Base-by-base conservation (phyloP, 192 early-diverging fungal species). In the Coemansia brasiliensis region DNA sequence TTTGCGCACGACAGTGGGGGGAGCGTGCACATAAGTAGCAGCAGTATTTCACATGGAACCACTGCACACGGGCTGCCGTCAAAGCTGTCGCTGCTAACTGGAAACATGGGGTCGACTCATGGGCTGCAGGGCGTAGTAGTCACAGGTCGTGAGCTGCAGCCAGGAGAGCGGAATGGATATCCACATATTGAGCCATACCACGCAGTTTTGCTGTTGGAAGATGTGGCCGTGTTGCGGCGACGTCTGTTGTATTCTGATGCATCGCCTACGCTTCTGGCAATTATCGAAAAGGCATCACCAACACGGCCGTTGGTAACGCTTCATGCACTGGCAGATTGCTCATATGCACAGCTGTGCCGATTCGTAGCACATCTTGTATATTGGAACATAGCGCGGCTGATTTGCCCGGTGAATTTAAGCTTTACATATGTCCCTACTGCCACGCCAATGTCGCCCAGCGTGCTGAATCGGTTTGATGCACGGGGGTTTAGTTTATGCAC, bases 301-400 rank as follows among this genome's bases (percentile, higher is more conserved):
- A 66, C 61, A 9, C 66, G 60, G 27, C 26, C 72, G 43, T 83
- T 98, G 38, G 84, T 91, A 22, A 84, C 92, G 59, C 80, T 98
- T 20, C 88, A 92, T 67, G 69, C 87, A 13, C 74, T 87, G 25
- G 61, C 96, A 20, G 93, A 93, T 69, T 96, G 94, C 69, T 95
- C 96, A n/a, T 81, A 94, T 45, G 89, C 94, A 0, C 96, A 96
- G 60, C 84, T 98, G 2, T 96, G 92, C 67, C 82, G 91, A 13
- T 59, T 94, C 18, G 94, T 89, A 5, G 88, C 94, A 1, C 96
- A 98, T 70, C 72, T 98, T 26, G 90, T 95, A 24, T 94, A 90
- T 67, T 98, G 96, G 96, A 73, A 83, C 52, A 90, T 93, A 57
- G 94, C 94, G 10, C 92, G 91, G 63, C 79, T 98, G 26, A 91